Base-by-base conservation (phyloP, 148 eudicot genomes). In the Vaccinium corymbosum region DNA sequence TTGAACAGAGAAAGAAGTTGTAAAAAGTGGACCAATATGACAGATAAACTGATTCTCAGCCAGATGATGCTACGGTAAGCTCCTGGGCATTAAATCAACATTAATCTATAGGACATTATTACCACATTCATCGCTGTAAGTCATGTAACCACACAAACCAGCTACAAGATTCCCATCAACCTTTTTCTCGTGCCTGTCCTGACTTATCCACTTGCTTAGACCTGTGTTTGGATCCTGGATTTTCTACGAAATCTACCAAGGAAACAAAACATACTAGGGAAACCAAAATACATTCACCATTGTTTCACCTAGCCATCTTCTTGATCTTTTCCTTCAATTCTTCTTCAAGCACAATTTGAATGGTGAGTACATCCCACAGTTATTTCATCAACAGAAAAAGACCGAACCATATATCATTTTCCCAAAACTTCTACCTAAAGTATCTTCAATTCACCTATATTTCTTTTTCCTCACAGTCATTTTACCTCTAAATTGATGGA, bases 91-190 rank as follows among this genome's bases (percentile, higher is more conserved):
- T 74, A 74, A 17, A 19, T 49, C 14, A 20, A 8, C 61, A 25
- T 11, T 6, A 13, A 78, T 27, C 27, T 17, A 22, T n/a, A 16
- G 20, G 22, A 7, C 32, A 70, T 12, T 32, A 46, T n/a, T 10
- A 38, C 38, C 20, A 4, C 78, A 68, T 53, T 72, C 85, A 66
- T 12, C 12, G 53, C 7, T 38, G 64, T 42, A 42, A 42, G 46
- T 42, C 46, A 42, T 42, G 46, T 72, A 57, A 71, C 77, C 74
- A 42, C 48, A n/a, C 71, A 55, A 48, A 85, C 59, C 4, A 46
- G 13, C 14, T 57, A 80, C 57, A 16, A 80, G n/a, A 84, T n/a
- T 71, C 19, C n/a, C 82, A 55, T 70, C 27, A 22, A 80, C 86
- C 64, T 68, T 42, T 38, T 35, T 35, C 51, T 78, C 81, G 20